Percentiles rank a stretch among this genome's conserved stretches.
These are phyloP conservation scores for Tricholoma sp. DNA, from an alignment of 768 basidiomycete genomes.

Conservation along the genomic window DNA sequence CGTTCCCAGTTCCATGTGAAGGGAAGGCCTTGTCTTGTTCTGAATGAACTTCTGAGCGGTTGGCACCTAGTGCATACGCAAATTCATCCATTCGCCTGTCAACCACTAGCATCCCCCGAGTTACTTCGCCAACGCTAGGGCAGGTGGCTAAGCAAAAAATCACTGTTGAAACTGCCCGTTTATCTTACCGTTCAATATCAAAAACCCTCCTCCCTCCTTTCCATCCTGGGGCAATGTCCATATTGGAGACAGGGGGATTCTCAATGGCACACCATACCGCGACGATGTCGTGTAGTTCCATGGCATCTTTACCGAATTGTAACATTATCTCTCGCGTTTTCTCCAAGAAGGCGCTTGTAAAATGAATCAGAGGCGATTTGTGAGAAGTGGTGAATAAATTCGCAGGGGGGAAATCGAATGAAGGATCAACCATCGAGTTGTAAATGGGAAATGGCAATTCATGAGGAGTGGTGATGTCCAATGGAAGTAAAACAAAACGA, in stretches of 20 bases:
- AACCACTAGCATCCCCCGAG: slow-evolving; percentile 83
- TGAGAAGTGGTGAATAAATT: slow-evolving; percentile 39
- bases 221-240: slow-evolving; percentile 50
- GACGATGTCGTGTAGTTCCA: slow-evolving; percentile 89
- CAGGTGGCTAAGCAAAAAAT: not conserved
- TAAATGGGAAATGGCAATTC: slow-evolving; percentile 71
- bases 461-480: slow-evolving; percentile 82
- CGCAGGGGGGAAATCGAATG: slow-evolving; percentile 45
- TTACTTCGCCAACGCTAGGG: slow-evolving; percentile 61
- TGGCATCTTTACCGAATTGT: slow-evolving; percentile 74
- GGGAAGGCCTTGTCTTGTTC: slow-evolving; percentile 34
- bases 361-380: slow-evolving; percentile 65
- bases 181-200: slow-evolving; percentile 60
- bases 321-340: slow-evolving; percentile 72
- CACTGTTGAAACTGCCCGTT: no score
- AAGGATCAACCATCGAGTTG: slow-evolving; percentile 51
- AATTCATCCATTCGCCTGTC: slow-evolving; percentile 66
- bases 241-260: slow-evolving; percentile 48
- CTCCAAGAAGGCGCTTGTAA: slow-evolving; percentile 77
- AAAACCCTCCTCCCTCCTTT: slow-evolving; percentile 44
- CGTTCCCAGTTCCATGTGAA: slow-evolving; percentile 38
- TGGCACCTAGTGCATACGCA: slow-evolving; percentile 62
- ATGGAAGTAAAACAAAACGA: slow-evolving; percentile 63
- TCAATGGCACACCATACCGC: slow-evolving; percentile 85
- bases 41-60: slow-evolving; percentile 59